Percentiles rank a stretch among this genome's conserved stretches.
phyloP scores from a whole-genome alignment of 2,329 filamentous ascomycete genomes.

The Trichoderma sp. region DNA sequence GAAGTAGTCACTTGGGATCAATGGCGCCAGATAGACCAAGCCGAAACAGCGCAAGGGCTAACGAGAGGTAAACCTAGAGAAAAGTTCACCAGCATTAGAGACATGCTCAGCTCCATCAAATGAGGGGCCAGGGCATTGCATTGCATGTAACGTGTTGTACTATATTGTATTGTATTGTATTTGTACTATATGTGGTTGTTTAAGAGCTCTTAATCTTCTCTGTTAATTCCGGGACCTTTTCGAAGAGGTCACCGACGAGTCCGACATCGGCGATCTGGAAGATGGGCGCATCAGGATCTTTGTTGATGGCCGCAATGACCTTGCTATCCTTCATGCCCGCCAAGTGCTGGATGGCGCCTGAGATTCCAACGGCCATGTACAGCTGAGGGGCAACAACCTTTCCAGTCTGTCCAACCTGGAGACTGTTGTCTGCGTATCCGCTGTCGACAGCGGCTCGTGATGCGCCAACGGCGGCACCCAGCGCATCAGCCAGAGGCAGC shows the following conservation, averaged over 20 bases:
- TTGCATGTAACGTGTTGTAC: conserved; percentile 22
- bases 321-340: conserved; percentile 99
- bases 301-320: conserved; percentile 98
- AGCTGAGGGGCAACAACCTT: conserved; percentile 97
- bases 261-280: conserved; percentile 98
- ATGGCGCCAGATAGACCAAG: conserved; percentile 80
- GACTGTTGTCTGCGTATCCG: conserved; percentile 95
- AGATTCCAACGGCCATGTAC: conserved; percentile 94
- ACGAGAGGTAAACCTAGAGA: conserved; percentile 73
- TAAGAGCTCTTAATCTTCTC: conserved; percentile 77
- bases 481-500: conserved; percentile 83
- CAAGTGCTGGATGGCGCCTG: conserved; percentile 94
- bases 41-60: conserved; percentile 67
- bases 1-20: conserved; percentile 75
- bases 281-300: conserved; percentile 93
- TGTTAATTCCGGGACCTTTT: conserved; percentile 92
- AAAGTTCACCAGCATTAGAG: conserved; percentile 57
- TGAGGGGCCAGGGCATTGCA: conserved; percentile 27
- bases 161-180: conserved; percentile 19
- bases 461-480: conserved; percentile 94
- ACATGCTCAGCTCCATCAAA: conserved; percentile 56
- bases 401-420: conserved; percentile 97
- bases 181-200: conserved; percentile 28
- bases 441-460: conserved; percentile 94
- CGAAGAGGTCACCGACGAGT: conserved; percentile 91